A percentile compares a stretch with the other conserved stretches of the same genome.
These are phyloP conservation scores for Gardenia jasminoides DNA, from an alignment of 257 asterid species.

Conservation along the genomic window DNA sequence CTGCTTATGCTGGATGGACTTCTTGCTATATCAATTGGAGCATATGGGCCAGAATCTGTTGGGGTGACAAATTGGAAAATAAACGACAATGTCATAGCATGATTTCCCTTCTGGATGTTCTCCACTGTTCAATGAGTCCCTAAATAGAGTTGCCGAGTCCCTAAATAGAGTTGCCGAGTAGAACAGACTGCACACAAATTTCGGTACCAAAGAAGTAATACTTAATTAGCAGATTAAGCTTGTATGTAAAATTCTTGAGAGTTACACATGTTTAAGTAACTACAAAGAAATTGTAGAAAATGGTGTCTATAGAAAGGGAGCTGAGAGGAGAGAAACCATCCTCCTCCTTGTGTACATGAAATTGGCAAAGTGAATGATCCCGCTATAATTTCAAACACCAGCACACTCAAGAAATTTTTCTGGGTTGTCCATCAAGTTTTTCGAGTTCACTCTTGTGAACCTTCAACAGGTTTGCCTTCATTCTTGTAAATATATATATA, in stretches of 20 bases:
- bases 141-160: not conserved
- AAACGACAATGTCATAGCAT: no score
- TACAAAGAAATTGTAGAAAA: not conserved
- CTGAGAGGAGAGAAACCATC: not conserved
- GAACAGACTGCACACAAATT: not conserved
- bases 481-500: slow-evolving; percentile 53
- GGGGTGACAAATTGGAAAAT: not conserved
- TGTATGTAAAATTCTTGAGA: not conserved
- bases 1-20: not conserved
- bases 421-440: slow-evolving; percentile 58
- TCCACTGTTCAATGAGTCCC: not conserved
- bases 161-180: not conserved
- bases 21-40: not conserved
- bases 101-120: no score
- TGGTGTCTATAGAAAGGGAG: not conserved
- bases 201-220: not conserved
- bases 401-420: slow-evolving; percentile 39
- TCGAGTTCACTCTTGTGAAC: slow-evolving; percentile 67
- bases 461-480: slow-evolving; percentile 42
- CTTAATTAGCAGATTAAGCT: no score
- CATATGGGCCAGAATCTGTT: not conserved
- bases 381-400: not conserved
- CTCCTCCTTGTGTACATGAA: not conserved
- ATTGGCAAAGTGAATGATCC: not conserved
- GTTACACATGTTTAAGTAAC: not conserved